These are phyloP conservation scores for Ambrosia artemisiifolia DNA, from an alignment of 129 eudicot species.

Conservation along the genomic window DNA sequence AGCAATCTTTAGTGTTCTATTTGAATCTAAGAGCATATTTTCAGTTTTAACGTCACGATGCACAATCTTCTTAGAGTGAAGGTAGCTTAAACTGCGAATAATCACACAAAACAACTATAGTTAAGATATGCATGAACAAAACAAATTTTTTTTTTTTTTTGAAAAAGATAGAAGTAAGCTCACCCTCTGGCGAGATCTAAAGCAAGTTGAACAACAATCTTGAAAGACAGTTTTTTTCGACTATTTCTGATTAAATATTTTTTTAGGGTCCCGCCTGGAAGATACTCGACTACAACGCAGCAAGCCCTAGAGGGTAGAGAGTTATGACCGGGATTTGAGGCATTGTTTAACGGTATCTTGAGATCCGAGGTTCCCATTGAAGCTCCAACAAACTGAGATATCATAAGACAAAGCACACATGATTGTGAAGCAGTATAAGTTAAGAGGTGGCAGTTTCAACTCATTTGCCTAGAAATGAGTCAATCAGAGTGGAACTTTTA, in stretches of 20 bases:
- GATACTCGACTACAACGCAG: constrained; percentile 73
- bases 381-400: background rate
- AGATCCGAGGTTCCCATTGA: constrained; percentile 1
- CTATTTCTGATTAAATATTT: constrained; percentile 42
- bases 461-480: background rate
- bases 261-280: constrained; percentile 53
- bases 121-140: too few relatives aligned
- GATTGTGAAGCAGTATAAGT: background rate
- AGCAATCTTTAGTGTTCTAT: constrained; percentile 45
- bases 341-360: background rate
- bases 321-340: background rate
- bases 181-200: constrained; percentile 77
- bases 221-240: constrained; percentile 53
- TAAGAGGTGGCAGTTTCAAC: background rate
- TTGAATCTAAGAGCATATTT: constrained; percentile 58
- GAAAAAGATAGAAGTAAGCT: too few relatives aligned
- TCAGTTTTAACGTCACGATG: constrained; percentile 79
- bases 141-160: too few relatives aligned
- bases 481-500: background rate
- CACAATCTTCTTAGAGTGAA: constrained; percentile 38
- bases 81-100: constrained; percentile 45
- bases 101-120: background rate
- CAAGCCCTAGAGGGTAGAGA: constrained; percentile 20
- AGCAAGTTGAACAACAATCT: constrained; percentile 66
- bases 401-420: background rate